Percentiles rank a stretch among this genome's conserved stretches.
These are phyloP conservation scores for Craspedostauros australis DNA, from an alignment of 108 stramenopile species.

Conservation along the genomic window DNA sequence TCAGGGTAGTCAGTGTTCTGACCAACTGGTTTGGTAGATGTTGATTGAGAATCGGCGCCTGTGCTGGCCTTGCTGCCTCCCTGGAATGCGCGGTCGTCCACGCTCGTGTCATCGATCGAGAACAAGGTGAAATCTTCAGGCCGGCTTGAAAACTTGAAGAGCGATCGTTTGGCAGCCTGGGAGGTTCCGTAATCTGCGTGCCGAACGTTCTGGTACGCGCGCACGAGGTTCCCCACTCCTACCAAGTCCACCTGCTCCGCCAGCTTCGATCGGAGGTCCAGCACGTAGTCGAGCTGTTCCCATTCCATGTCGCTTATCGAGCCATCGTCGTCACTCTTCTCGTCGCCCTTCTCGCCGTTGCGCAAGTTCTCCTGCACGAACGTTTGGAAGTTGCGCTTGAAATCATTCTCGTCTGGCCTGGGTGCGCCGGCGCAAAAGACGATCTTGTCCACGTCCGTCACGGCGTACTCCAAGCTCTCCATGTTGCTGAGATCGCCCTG, in stretches of 20 bases:
- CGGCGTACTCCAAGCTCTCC: slow-evolving; percentile 84
- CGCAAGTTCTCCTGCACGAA: slow-evolving; percentile 28
- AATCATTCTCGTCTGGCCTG: slow-evolving; percentile 43
- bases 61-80: too few species aligned
- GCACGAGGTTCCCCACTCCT: slow-evolving; percentile 79
- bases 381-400: slow-evolving; percentile 32
- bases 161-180: slow-evolving; percentile 82
- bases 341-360: not conserved
- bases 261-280: slow-evolving; percentile 34
- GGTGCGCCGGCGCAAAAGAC: slow-evolving; percentile 71
- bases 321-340: not conserved
- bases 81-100: not conserved
- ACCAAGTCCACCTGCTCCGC: slow-evolving; percentile 66
- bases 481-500: slow-evolving; percentile 81
- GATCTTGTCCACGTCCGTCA: slow-evolving; percentile 91
- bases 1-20: not conserved
- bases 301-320: slow-evolving; percentile 20
- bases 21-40: too few species aligned
- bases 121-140: slow-evolving; percentile 69
- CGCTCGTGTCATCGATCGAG: slow-evolving; percentile 43
- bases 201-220: slow-evolving; percentile 84
- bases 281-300: slow-evolving; percentile 37
- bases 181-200: slow-evolving; percentile 81
- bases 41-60: too few species aligned
- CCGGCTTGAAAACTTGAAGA: slow-evolving; percentile 76